Percentiles rank a stretch among this genome's conserved stretches.
Conservation (phyloP, 768 basidiomycete species). For the Tylopilus felleus region DNA sequence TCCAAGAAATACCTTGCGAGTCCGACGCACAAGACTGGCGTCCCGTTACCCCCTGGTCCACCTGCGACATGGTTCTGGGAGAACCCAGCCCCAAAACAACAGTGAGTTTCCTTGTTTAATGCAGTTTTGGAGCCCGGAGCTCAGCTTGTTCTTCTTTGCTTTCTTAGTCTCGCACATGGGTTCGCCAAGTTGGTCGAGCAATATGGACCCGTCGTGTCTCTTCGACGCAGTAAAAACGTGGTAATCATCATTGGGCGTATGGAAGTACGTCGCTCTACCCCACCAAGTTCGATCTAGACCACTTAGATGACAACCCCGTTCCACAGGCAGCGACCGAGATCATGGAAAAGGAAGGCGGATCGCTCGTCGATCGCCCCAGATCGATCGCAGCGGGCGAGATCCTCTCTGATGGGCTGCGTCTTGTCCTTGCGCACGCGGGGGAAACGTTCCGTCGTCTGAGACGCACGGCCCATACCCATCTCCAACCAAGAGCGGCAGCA, state of each 20-base stretch:
- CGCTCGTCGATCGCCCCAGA: conserved; percentile 47
- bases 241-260: conserved; percentile 16
- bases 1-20: not conserved
- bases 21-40: not conserved
- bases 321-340: conserved; percentile 53
- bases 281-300: too few species aligned
- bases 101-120: not conserved
- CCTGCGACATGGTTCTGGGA: conserved; percentile 1
- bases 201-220: conserved; percentile 54
- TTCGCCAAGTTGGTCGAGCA: conserved; percentile 51
- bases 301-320: not conserved
- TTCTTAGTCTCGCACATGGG: not conserved
- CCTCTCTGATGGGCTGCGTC: conserved; percentile 52
- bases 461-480: conserved; percentile 51
- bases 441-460: conserved; percentile 54
- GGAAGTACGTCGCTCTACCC: conserved; percentile 8
- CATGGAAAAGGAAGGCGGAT: conserved; percentile 57
- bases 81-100: not conserved
- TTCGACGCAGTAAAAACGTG: conserved; percentile 41
- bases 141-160: too few species aligned
- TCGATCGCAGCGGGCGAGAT: conserved; percentile 52
- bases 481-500: conserved; percentile 46
- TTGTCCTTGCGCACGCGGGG: conserved; percentile 45
- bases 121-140: too few species aligned
- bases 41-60: conserved; percentile 1